Evolutionary conservation across 345 rosid genomes (phyloP).

Genomic region (Kandelia obovata): DNA sequence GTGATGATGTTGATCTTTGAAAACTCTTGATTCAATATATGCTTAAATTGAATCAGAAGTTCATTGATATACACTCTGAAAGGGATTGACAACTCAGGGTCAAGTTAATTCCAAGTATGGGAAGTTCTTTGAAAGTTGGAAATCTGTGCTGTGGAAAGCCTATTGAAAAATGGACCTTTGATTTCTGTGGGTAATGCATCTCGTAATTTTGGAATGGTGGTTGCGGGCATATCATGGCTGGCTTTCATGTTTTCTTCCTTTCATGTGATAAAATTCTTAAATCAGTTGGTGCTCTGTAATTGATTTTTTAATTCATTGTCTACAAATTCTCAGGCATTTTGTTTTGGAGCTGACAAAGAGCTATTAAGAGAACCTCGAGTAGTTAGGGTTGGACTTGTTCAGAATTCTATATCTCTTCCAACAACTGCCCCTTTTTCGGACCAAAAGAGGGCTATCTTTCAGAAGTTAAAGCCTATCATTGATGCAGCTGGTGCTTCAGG

Average conservation of each 20-base stretch:
- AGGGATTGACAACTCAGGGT: background rate
- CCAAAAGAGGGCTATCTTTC: constrained; percentile 60
- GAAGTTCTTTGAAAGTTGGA: background rate
- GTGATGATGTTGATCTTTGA: background rate
- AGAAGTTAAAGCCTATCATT: constrained; percentile 69
- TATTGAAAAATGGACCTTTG: background rate
- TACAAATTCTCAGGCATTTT: constrained; percentile 47
- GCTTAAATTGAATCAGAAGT: background rate
- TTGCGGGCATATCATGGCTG: background rate
- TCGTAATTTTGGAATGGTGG: no score
- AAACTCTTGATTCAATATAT: background rate
- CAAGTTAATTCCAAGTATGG: background rate
- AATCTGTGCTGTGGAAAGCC: background rate
- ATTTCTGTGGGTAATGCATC: background rate
- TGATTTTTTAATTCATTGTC: constrained; percentile 4
- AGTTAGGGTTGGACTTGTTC: constrained; percentile 89
- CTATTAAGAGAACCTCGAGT: constrained; percentile 62
- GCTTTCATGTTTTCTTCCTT: background rate
- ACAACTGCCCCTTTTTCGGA: constrained; percentile 65
- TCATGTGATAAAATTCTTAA: background rate
- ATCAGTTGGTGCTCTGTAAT: background rate
- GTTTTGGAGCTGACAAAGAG: constrained; percentile 72
- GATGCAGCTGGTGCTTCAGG: constrained; percentile 87
- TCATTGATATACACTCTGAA: background rate
- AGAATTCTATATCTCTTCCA: constrained; percentile 80